Base-by-base conservation (phyloP, 352 stramenopile species). In the Phytophthora sansomeana region DNA sequence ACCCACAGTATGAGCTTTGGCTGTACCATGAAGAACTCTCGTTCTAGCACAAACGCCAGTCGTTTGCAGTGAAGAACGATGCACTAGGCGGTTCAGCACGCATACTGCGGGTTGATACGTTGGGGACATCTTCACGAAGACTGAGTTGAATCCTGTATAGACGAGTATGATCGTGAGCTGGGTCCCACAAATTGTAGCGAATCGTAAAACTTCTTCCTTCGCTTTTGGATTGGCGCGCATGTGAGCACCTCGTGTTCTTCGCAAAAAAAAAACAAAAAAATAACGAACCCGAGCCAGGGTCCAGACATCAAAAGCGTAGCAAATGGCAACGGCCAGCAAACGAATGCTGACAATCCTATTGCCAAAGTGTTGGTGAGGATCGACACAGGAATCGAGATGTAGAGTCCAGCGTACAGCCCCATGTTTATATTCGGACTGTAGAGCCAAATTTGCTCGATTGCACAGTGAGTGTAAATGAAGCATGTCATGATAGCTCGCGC, bases 21-120 rank as follows among this genome's bases (percentile, higher is more conserved):
- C 26, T 77, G 69, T 2, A 74, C 64, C 41, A 67, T 50, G 5
- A 54, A 26, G 30, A 59, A 74, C 19, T 78, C 55, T 5, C 47
- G 47, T 46, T 72, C 69, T 4, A 74, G 29, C 19, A 72, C 64
- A 50, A 78, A 69, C 11, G 60, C 55, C 2, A 78, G 33, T n/a
- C 69, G 59, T 11, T n/a, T 67, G 50, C 19, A 77, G 33, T n/a
- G 63, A 53, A 2, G 58, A 41, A 1, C 46, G 44, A 10, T 62
- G 19, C 5, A 61, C 58, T 6, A 60, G 52, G 19, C 52, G 63
- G 39, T 72, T 66, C 3, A 75, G 48, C 6, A 65, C 30, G 10
- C 30, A 8, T n/a, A n/a, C n/a, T n/a, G n/a, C n/a, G n/a, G 68
- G 69, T 48, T 88, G 80, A 13, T 75, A 19, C 9, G 17, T 49